These are phyloP conservation scores for Cryphonectria radicalis DNA, from an alignment of 2,329 filamentous ascomycete genomes.

Conservation along the genomic window DNA sequence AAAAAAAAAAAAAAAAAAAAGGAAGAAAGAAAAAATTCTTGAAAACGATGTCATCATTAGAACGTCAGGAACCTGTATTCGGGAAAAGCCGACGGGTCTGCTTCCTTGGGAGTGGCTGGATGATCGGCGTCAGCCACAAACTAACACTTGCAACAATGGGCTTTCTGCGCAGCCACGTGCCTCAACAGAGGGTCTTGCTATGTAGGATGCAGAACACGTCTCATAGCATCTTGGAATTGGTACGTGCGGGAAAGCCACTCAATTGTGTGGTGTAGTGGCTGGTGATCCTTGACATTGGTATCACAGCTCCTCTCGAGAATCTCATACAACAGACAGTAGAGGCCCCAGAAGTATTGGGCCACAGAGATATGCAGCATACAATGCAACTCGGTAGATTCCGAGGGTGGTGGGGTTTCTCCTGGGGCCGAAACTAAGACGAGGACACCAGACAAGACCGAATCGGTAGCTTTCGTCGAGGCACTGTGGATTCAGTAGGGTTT, in stretches of 20 bases:
- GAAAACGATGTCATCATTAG: no score
- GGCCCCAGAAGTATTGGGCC: not conserved
- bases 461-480: not conserved
- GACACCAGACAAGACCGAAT: not conserved
- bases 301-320: not conserved
- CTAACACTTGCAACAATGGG: not conserved
- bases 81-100: not conserved
- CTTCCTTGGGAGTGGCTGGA: not conserved
- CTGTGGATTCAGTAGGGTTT: not conserved
- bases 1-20: no score
- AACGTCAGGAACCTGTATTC: not conserved
- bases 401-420: not conserved
- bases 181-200: not conserved
- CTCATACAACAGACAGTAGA: not conserved
- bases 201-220: not conserved
- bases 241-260: not conserved
- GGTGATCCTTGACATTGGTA: not conserved
- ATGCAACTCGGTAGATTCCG: not conserved
- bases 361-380: not conserved
- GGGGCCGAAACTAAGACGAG: not conserved
- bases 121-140: not conserved
- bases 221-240: not conserved
- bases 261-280: not conserved
- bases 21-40: no score
- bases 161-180: not conserved